Evolutionary conservation across 768 basidiomycete genomes (phyloP).

Genomic region (Candolleomyces eurysporus): DNA sequence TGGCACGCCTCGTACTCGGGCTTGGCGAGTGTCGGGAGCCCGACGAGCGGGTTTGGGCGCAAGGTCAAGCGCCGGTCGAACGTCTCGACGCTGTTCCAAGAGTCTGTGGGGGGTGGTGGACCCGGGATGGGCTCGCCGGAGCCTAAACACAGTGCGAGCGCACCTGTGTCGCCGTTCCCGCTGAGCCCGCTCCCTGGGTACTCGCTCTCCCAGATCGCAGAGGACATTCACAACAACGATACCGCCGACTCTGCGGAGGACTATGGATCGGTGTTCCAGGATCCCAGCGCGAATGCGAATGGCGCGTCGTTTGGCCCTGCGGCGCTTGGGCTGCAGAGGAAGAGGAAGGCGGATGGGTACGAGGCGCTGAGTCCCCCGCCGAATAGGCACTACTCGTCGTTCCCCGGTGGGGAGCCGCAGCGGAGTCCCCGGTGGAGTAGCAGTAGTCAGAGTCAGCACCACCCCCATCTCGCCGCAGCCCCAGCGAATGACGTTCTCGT

Average conservation of each 20-base stretch:
- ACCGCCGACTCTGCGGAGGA: too few relatives aligned
- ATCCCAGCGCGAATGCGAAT: constrained; percentile 30
- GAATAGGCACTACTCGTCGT: not conserved
- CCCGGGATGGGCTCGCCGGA: constrained; percentile 1
- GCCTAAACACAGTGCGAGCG: constrained; percentile 17
- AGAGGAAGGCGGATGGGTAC: constrained; percentile 47
- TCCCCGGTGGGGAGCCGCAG: not conserved
- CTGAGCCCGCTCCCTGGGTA: constrained; percentile 11
- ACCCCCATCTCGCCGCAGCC: not conserved
- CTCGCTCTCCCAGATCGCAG: constrained; percentile 16
- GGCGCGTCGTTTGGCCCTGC: constrained; percentile 53
- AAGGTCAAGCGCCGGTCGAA: constrained; percentile 55
- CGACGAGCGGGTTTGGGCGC: constrained; percentile 41
- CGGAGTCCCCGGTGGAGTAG: not conserved
- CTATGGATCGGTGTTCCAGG: constrained; percentile 19
- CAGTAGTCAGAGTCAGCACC: too few relatives aligned
- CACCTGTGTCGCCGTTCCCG: constrained; percentile 25
- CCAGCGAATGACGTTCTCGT: constrained; percentile 28
- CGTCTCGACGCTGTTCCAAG: constrained; percentile 44
- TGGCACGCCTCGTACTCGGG: constrained; percentile 68
- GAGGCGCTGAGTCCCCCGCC: constrained; percentile 25
- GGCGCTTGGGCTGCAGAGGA: constrained; percentile 60
- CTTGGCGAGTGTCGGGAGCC: constrained; percentile 46
- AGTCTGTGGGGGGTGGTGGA: too few relatives aligned
- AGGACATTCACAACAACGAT: constrained; percentile 1